Conservation (phyloP, 257 asterid species). For the Paraleonurus japonicus region DNA sequence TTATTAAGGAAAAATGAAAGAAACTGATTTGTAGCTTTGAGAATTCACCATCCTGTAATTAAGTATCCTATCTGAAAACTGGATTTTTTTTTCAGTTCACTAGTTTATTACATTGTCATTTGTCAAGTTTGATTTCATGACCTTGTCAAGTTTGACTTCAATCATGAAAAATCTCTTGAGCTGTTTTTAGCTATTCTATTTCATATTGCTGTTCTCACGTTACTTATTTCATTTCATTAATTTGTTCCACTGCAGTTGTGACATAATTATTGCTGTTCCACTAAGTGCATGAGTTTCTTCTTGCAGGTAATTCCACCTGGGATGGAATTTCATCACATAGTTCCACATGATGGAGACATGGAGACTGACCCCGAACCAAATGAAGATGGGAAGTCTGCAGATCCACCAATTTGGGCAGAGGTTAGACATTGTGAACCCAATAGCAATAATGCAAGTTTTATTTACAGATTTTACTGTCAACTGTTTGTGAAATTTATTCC, state of each 20-base stretch:
- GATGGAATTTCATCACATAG: slow-evolving; percentile 96
- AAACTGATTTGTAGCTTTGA: background rate
- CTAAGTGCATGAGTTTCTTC: slow-evolving; percentile 26
- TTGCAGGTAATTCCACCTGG: slow-evolving; percentile 97
- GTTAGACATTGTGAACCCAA: slow-evolving; percentile 32
- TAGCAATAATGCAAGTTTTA: background rate
- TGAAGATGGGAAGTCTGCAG: slow-evolving; percentile 75
- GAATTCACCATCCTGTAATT: background rate
- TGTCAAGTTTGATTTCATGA: background rate
- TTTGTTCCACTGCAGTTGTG: background rate
- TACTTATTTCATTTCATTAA: background rate
- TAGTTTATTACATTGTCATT: slow-evolving; percentile 7
- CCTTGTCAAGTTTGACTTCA: background rate
- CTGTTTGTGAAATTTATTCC: slow-evolving; percentile 14
- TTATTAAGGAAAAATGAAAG: background rate
- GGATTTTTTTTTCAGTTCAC: background rate
- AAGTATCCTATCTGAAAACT: background rate
- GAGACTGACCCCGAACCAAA: slow-evolving; percentile 74
- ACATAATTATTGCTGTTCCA: slow-evolving; percentile 9
- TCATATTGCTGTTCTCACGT: background rate
- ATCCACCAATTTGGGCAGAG: slow-evolving; percentile 91
- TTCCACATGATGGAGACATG: slow-evolving; percentile 88
- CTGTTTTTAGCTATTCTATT: background rate
- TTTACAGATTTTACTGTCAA: background rate
- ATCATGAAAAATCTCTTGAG: background rate